phyloP scores from a whole-genome alignment of 176 grass and related monocot genomes.

The Guadua angustifolia region DNA sequence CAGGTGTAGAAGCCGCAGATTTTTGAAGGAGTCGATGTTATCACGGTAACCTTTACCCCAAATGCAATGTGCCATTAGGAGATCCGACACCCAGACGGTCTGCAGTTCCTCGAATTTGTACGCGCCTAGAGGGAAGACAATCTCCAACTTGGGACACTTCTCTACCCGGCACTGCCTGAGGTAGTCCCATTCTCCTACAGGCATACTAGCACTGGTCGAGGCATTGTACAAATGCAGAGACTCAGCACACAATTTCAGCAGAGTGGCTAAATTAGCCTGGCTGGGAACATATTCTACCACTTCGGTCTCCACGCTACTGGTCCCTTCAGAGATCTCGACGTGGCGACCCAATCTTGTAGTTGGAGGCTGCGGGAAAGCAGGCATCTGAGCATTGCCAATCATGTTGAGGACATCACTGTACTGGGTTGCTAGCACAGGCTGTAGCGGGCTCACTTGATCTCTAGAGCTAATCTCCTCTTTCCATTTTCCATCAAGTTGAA shows the following conservation, averaged over 20 bases:
- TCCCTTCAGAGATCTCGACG: constrained; percentile 17
- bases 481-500: not conserved
- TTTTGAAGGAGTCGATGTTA: fast-evolving
- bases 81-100: constrained; percentile 15
- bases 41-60: fast-evolving
- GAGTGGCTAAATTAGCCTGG: not conserved
- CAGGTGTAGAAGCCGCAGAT: not conserved
- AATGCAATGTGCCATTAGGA: not conserved
- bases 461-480: not conserved
- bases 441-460: not conserved
- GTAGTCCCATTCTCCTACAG: fast-evolving
- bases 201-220: not conserved
- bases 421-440: fast-evolving
- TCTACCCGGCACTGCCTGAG: not conserved
- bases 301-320: not conserved
- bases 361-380: not conserved
- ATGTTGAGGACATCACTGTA: too few species aligned
- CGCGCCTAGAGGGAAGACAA: not conserved
- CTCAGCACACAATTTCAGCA: fast-evolving
- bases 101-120: fast-evolving
- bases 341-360: not conserved
- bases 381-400: too few species aligned
- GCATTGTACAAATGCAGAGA: constrained; percentile 1
- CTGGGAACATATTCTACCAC: not conserved
- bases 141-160: not conserved